Base-by-base conservation (phyloP, 2,329 filamentous ascomycete genomes). In the Stylonectria norvegica region DNA sequence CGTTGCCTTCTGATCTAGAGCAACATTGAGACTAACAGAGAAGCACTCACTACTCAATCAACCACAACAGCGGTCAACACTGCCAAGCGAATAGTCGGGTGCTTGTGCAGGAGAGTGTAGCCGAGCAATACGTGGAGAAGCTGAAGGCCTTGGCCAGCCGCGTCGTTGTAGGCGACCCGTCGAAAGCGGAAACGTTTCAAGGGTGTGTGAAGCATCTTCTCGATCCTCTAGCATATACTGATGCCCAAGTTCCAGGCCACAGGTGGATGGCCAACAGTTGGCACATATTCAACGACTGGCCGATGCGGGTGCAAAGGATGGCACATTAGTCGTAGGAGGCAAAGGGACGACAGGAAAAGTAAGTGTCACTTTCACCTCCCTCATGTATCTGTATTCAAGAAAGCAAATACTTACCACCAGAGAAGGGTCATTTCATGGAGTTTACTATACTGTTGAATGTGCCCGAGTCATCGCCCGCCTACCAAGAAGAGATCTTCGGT, bases 121-220 rank as follows among this genome's bases (percentile, higher is more conserved):
- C 36, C 4, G 29, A 38, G 14, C 8, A 38, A 6, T 47, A 43
- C 28, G 40, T 36, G 9, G 43, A 38, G 19, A 23, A 25, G 14
- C 41, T 47, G 35, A 29, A 40, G 40, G 36, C 20, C 81, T 30
- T 84, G 80, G 64, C 77, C 75, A 15, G 78, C 79, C 12, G 81
- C 76, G 2, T 80, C 77, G n/a, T 71, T 79, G 72, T 87, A 12
- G 85, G 85, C 43, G 77, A 87, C 57, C 83, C 82, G 0, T 88
- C 86, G 60, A 70, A 72, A 7, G 75, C 81, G 49, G 70, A 69
- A 33, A 86, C 83, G 2, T n/a, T n/a, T n/a, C n/a, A n/a, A n/a
- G n/a, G n/a, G n/a, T n/a, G n/a, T n/a, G n/a, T n/a, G n/a, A n/a
- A n/a, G n/a, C n/a, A n/a, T n/a, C n/a, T n/a, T n/a, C n/a, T n/a